Evolutionary conservation across 306 rosid genomes (phyloP), one percentile per base, ranked within the genome.

Genomic region (Senna tora): DNA sequence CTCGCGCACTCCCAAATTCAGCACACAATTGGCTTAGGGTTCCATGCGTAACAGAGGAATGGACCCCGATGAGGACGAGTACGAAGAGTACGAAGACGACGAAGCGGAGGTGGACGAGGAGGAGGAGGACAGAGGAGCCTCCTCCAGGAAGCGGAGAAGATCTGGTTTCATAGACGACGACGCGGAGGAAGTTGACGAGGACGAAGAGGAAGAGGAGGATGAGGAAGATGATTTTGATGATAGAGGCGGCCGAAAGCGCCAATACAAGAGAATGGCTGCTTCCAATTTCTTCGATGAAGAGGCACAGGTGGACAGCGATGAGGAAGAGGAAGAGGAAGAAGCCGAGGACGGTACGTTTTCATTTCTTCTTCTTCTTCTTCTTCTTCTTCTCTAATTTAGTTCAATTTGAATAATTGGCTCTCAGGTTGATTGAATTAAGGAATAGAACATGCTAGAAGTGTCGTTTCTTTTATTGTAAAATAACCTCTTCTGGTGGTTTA

Each of bases 281-380:
- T 68, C 85, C 0, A 74, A 85, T 63, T 95, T 82, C 52, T 79
- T 95, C 62, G 97, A 95, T 14, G 76, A 81, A 5, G 96, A 88
- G 69, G 99, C 99, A 0, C 75, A 22, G n/a, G 99, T 91, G 1
- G 96, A 92, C 64, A 64, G 76, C 6, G 99, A 95, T 2, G 99
- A 88, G 0, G 99, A 95, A 2, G 99, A 91, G 75, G 99, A 95
- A 51, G 99, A 91, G 28, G 99, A 92, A 9, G 99, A 92, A 4
- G 97, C 78, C 12, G 97, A 95, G 50, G 96, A 95, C 58, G 99
- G 99, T 95, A 65, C 1, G 89, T 21, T 54, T 73, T 17, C 57
- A 15, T 4, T 50, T 19, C 12, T 13, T n/a, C n/a, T n/a, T 63
- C n/a, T n/a, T n/a, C n/a, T n/a, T n/a, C n/a, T n/a, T n/a, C n/a